Evolutionary conservation across 768 basidiomycete species (phyloP).

Genomic region (Epithele typhae): DNA sequence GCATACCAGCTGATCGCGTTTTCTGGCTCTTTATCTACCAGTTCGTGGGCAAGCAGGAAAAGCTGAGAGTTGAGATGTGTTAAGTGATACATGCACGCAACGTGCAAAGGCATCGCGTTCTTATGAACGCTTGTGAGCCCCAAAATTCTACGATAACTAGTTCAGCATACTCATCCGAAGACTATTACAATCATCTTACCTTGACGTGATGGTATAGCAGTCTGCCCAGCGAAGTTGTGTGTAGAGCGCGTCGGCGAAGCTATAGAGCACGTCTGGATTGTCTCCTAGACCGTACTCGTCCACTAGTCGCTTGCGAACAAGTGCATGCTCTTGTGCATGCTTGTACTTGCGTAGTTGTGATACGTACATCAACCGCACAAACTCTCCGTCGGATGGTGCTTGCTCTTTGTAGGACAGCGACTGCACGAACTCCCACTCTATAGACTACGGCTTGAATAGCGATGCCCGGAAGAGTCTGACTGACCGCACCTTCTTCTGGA

Average conservation of each 20-base stretch:
- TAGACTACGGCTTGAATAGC: not conserved
- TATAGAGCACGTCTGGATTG: slow-evolving; percentile 90
- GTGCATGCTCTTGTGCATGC: slow-evolving; percentile 75
- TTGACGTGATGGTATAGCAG: slow-evolving; percentile 82
- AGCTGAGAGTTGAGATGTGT: slow-evolving; percentile 87
- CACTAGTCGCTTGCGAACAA: slow-evolving; percentile 74
- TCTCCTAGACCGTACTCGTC: slow-evolving; percentile 82
- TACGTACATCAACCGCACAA: slow-evolving; percentile 90
- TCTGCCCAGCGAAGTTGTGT: slow-evolving; percentile 73
- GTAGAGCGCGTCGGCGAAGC: slow-evolving; percentile 20
- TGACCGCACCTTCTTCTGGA: slow-evolving; percentile 82
- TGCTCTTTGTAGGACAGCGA: slow-evolving; percentile 79
- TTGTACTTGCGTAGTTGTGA: slow-evolving; percentile 89
- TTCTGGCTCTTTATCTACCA: slow-evolving; percentile 92
- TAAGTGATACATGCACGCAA: slow-evolving; percentile 98
- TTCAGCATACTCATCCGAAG: not conserved
- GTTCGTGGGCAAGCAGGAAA: slow-evolving; percentile 94
- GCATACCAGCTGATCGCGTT: slow-evolving; percentile 97
- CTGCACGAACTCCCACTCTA: slow-evolving; percentile 97
- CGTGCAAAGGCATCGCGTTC: slow-evolving; percentile 87
- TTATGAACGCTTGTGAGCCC: slow-evolving; percentile 81
- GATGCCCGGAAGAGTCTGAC: no score
- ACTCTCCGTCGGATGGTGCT: slow-evolving; percentile 82
- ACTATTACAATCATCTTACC: slow-evolving; percentile 37
- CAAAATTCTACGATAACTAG: slow-evolving; percentile 70